These are phyloP conservation scores for Quercus agrifolia DNA, from an alignment of 306 rosid species.

Conservation along the genomic window DNA sequence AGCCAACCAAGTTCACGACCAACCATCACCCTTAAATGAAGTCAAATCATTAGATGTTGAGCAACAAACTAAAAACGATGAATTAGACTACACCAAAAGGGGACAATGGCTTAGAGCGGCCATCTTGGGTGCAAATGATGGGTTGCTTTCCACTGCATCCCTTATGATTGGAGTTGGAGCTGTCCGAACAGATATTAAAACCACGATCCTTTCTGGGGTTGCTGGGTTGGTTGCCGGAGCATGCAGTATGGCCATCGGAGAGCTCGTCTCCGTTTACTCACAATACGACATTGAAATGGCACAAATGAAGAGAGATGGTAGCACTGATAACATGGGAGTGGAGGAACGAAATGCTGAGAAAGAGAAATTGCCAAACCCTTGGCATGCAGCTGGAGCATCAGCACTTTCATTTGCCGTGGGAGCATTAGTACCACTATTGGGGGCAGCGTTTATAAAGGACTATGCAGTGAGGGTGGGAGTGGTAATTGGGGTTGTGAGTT, in stretches of 20 bases:
- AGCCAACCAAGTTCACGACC: too few relatives aligned
- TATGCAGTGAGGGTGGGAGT: slow-evolving; percentile 36
- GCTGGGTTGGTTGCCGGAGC: slow-evolving; percentile 38
- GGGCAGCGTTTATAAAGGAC: slow-evolving; percentile 26
- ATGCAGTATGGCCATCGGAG: slow-evolving; percentile 47
- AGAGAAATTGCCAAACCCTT: slow-evolving; percentile 29
- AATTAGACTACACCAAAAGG: too few relatives aligned
- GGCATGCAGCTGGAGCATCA: slow-evolving; percentile 22
- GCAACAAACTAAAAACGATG: too few relatives aligned
- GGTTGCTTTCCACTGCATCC: slow-evolving; percentile 33
- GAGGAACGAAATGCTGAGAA: neutral
- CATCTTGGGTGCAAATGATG: too few relatives aligned
- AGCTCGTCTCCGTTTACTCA: slow-evolving; percentile 33
- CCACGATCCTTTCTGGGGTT: slow-evolving; percentile 31
- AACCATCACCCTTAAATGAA: too few relatives aligned
- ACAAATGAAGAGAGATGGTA: slow-evolving; percentile 22
- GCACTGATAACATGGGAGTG: neutral
- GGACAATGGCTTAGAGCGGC: too few relatives aligned
- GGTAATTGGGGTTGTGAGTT: slow-evolving; percentile 14
- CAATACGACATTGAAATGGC: slow-evolving; percentile 29
- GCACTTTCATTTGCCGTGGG: slow-evolving; percentile 23
- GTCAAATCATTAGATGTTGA: too few relatives aligned
- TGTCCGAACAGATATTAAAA: slow-evolving; percentile 26
- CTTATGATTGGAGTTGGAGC: slow-evolving; percentile 46
- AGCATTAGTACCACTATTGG: slow-evolving; percentile 26